Evolutionary conservation across 768 basidiomycete genomes (phyloP), one percentile per base, ranked within the genome.

Genomic region (Steccherinum ochraceum): DNA sequence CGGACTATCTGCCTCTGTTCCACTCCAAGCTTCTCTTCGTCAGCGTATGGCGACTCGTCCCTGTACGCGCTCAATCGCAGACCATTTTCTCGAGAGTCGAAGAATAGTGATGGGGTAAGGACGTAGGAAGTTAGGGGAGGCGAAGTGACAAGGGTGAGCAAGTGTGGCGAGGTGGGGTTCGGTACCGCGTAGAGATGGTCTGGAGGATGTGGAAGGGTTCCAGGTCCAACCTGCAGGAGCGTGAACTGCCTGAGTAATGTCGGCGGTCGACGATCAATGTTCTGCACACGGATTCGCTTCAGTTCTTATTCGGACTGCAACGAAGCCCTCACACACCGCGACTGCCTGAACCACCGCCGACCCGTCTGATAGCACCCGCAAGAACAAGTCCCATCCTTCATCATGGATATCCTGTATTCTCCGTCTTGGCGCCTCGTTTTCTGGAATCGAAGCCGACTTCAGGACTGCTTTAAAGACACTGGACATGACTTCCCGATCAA

Each of bases 201-300:
- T 24, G 83, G 84, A 44, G 69, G 68, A 12, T 61, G 62, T 46
- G 75, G 70, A 40, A 86, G 68, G 13, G 74, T 62, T 11, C 68
- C 68, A 13, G 83, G 75, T 13, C 70, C 71, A 0, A 80, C 78
- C 51, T 87, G 83, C 42, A 88, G 80, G 18, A 93, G 67, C 2
- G 79, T 82, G 64, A 89, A 87, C 52, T 86, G 83, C 60, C 77
- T 80, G 24, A 92, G 72, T 2, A 93, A 72, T 2, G 89, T 91
- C 7, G 93, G 93, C 5, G 93, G 93, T 57, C 85, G 79, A 13
- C 87, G 76, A 61, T 95, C 93, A 56, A 96, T 81, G 67, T 95
- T 92, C 93, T 94, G 56, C n/a, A n/a, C n/a, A n/a, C n/a, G n/a
- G 5, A n/a, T 2, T n/a, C 20, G 12, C 10, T 25, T 19, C 25